A percentile compares a stretch with the other conserved stretches of the same genome.
These are phyloP conservation scores for Mangifera indica DNA, from an alignment of 345 rosid genomes.

Conservation along the genomic window DNA sequence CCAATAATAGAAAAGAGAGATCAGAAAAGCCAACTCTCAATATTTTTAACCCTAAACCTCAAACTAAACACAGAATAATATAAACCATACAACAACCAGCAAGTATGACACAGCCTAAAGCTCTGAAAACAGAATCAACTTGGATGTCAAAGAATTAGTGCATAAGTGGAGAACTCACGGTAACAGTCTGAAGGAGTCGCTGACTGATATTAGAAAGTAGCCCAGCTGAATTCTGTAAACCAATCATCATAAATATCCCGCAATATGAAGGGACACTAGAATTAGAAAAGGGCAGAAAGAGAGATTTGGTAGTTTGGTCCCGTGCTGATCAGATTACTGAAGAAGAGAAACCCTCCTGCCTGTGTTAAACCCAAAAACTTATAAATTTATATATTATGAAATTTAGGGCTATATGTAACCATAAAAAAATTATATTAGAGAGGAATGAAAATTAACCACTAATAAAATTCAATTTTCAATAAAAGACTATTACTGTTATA, in stretches of 20 bases:
- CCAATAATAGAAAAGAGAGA: neutral
- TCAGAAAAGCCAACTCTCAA: neutral
- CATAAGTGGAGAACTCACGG: neutral
- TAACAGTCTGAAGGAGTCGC: constrained; percentile 12
- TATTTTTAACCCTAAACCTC: neutral
- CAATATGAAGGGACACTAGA: neutral
- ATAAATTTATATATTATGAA: no score
- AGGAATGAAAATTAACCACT: no score
- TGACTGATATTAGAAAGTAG: constrained; percentile 11
- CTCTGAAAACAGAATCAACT: neutral
- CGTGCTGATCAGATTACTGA: neutral
- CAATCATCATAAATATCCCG: constrained; percentile 6
- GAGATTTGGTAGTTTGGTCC: neutral
- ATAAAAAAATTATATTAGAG: no score
- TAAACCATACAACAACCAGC: neutral
- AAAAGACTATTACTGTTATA: no score
- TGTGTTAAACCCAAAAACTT: neutral
- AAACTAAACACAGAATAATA: neutral
- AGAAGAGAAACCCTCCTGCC: neutral
- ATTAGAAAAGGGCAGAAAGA: neutral
- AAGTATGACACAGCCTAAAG: neutral
- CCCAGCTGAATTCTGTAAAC: constrained; percentile 8
- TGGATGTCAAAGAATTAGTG: neutral
- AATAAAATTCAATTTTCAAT: no score
- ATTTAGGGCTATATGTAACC: neutral